A percentile compares a stretch with the other conserved stretches of the same genome.
Evolutionary conservation across 1,284 basidiomycete genomes (phyloP).

Genomic region (Cutaneotrichosporon cavernicola): DNA sequence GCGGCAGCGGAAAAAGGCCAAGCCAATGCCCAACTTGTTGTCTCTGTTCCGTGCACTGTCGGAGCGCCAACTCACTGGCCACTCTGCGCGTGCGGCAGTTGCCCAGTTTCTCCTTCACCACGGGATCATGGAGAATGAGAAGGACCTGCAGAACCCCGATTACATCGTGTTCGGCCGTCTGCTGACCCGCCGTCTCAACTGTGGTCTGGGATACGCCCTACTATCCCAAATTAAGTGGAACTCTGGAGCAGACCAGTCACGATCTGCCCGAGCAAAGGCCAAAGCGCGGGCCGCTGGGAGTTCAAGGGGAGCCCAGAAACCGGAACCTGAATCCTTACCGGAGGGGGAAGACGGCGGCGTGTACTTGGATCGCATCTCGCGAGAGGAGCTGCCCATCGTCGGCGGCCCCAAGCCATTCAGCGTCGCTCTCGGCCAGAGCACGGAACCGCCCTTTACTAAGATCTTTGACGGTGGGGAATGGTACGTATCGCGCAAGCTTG

Average conservation of each 20-base stretch:
- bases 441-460: constrained; percentile 29
- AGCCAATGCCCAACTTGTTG: constrained; percentile 14
- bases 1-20: neutral
- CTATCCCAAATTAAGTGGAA: neutral
- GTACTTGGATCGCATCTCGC: too few species aligned
- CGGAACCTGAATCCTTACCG: neutral
- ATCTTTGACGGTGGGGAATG: constrained; percentile 30
- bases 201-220: neutral
- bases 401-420: constrained; percentile 25
- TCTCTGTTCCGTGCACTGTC: constrained; percentile 29
- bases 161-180: neutral
- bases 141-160: neutral
- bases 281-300: too few species aligned
- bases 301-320: neutral
- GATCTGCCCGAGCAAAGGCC: too few species aligned
- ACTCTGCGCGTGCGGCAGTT: constrained; percentile 25
- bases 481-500: constrained; percentile 50
- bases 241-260: neutral
- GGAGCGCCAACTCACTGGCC: constrained; percentile 25
- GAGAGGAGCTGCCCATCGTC: neutral
- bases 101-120: constrained; percentile 28
- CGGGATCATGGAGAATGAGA: constrained; percentile 3
- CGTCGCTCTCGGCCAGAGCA: constrained; percentile 42
- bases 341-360: too few species aligned
- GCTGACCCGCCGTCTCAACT: neutral